Conservation (phyloP, 306 rosid genomes). For the Pyrus bretschneideri region DNA sequence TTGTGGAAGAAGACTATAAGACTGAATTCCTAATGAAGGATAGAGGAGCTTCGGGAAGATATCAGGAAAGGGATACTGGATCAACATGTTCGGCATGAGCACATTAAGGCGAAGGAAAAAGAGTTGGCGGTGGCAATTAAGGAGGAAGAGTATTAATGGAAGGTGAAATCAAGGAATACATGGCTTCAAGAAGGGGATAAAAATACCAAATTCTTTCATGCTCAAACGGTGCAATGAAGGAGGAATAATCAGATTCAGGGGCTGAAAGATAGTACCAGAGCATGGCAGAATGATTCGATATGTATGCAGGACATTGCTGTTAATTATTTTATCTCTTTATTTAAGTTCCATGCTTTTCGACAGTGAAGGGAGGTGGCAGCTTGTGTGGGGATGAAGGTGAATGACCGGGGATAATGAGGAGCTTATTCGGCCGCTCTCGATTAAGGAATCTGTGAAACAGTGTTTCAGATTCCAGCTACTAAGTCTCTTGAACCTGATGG, state of each 20-base stretch:
- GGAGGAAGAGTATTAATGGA: not conserved
- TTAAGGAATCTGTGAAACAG: not conserved
- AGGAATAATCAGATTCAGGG: not conserved
- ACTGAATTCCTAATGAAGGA: fast-evolving
- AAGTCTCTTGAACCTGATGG: not conserved
- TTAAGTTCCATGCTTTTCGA: fast-evolving
- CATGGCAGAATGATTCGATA: fast-evolving
- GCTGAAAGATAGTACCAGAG: not conserved
- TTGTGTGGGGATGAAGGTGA: fast-evolving
- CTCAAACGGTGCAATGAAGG: not conserved
- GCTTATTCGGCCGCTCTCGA: too few relatives aligned
- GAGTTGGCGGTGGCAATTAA: too few relatives aligned
- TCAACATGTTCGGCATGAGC: too few relatives aligned
- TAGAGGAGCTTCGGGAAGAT: too few relatives aligned
- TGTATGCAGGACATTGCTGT: too few relatives aligned
- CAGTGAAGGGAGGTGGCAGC: too few relatives aligned
- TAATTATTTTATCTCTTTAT: too few relatives aligned
- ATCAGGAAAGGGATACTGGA: too few relatives aligned
- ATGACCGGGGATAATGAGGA: too few relatives aligned
- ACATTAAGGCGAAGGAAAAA: too few relatives aligned
- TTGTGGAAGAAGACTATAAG: too few relatives aligned
- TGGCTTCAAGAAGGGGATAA: not conserved
- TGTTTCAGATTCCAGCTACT: not conserved
- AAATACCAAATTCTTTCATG: too few relatives aligned
- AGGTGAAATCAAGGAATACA: not conserved